Evolutionary conservation across 495 filamentous ascomycete genomes (phyloP).

Genomic region (Parachaetomium inaequale): DNA sequence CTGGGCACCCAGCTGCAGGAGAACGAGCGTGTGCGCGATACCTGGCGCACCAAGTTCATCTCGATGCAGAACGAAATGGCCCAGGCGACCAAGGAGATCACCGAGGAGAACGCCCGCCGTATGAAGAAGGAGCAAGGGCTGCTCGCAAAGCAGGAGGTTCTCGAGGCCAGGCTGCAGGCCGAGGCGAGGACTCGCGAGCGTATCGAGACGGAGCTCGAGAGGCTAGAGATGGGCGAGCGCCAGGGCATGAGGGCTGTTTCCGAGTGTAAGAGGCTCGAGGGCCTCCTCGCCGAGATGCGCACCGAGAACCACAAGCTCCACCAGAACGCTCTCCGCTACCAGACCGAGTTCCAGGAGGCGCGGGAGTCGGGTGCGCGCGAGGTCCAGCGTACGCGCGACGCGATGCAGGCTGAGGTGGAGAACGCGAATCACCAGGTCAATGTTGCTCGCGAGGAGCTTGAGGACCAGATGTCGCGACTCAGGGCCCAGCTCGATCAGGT

Average conservation of each 20-base stretch:
- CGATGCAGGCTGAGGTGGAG: constrained; percentile 78
- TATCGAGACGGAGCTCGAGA: constrained; percentile 72
- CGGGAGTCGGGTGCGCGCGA: constrained; percentile 71
- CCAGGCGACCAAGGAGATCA: constrained; percentile 67
- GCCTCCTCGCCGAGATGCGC: constrained; percentile 59
- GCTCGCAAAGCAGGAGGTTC: constrained; percentile 69
- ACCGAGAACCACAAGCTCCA: constrained; percentile 65
- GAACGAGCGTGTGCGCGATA: constrained; percentile 70
- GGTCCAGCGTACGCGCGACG: constrained; percentile 68
- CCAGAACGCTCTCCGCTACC: constrained; percentile 61
- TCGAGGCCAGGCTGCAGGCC: constrained; percentile 70
- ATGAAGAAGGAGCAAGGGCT: constrained; percentile 70
- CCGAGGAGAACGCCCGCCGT: constrained; percentile 72
- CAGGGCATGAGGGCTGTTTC: constrained; percentile 58
- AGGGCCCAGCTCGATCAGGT: constrained; percentile 67
- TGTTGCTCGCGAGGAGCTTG: constrained; percentile 69
- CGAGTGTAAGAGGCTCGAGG: constrained; percentile 61
- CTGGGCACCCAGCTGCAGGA: constrained; percentile 78
- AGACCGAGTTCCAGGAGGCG: constrained; percentile 79
- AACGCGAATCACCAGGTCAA: constrained; percentile 79
- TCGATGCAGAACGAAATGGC: constrained; percentile 81
- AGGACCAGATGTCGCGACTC: constrained; percentile 64
- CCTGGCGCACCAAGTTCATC: constrained; percentile 74
- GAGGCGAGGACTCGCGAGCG: constrained; percentile 74
- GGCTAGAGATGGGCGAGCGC: constrained; percentile 70